These are phyloP conservation scores for Tricharina praecox DNA, from an alignment of 495 filamentous ascomycete species.

Conservation along the genomic window DNA sequence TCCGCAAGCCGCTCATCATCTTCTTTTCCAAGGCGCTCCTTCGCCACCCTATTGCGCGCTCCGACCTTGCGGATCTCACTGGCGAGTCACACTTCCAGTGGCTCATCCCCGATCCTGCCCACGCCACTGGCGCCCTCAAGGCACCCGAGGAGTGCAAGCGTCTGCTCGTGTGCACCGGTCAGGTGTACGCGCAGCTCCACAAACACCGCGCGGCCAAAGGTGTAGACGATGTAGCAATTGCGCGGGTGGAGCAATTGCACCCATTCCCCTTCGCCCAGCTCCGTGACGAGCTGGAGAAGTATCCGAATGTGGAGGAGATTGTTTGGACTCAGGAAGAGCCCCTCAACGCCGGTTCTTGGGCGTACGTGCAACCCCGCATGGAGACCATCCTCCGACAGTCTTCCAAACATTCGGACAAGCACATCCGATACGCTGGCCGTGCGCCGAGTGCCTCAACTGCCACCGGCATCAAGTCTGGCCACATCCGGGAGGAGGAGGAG, in stretches of 20 bases:
- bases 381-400: constrained; percentile 74
- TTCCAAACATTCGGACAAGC: constrained; percentile 73
- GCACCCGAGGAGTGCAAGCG: constrained; percentile 82
- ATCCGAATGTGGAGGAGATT: constrained; percentile 90
- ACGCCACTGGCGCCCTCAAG: constrained; percentile 50
- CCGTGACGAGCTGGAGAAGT: constrained; percentile 83
- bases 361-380: constrained; percentile 83
- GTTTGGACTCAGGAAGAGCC: constrained; percentile 97
- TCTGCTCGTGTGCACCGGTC: constrained; percentile 83
- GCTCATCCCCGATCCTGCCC: constrained; percentile 80
- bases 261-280: constrained; percentile 98
- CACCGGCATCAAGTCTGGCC: constrained; percentile 73
- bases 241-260: constrained; percentile 90
- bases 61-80: constrained; percentile 71
- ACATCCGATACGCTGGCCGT: constrained; percentile 92
- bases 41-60: constrained; percentile 80
- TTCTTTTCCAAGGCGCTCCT: constrained; percentile 96
- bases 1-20: constrained; percentile 89
- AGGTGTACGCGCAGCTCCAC: constrained; percentile 76
- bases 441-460: constrained; percentile 80
- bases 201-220: constrained; percentile 78
- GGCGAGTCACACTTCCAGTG: constrained; percentile 86
- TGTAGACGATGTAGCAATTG: constrained; percentile 77
- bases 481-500: constrained; percentile 87
- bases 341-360: constrained; percentile 90